Evolutionary conservation across 208 protist species (phyloP), one percentile per base, ranked within the genome.

Genomic region (Angomonas ambiguus): DNA sequence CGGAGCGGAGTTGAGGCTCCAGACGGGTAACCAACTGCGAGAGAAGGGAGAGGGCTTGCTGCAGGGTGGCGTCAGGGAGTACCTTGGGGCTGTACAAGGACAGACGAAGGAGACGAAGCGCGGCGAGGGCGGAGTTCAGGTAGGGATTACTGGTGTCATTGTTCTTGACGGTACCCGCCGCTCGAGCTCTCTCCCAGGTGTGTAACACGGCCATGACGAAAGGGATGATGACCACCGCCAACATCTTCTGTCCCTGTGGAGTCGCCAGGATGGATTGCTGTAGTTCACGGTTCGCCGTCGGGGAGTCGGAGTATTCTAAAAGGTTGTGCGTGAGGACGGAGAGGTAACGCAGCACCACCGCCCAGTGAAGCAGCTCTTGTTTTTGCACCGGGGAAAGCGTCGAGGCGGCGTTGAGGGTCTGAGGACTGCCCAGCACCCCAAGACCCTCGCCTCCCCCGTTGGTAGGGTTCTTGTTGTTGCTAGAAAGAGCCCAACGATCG

Each of bases 261-360:
- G 71, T 64, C 27, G 49, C 18, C 22, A 84, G 34, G 34, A 80
- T 49, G 25, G 63, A 68, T 57, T 76, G 61, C 63, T 89, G 84
- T 63, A 91, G 69, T 32, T 63, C 68, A 34, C 66, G 60, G 13
- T 69, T 72, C 13, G 68, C 59, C n/a, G 61, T 49, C 18, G 58
- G 69, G 20, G 76, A 62, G 38, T 78, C 63, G 75, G 83, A 76
- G 62, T 85, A 95, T 60, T 92, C 80, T 4, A 77, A 76, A 49
- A 95, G 74, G 74, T 95, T 95, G 45, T 85, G 62, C 27, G 87
- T 56, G 51, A 88, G 76, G 13, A 80, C 73, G 25, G 80, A 73
- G 35, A 92, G 24, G 63, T 91, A 87, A 55, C 82, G 79, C 45
- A 95, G 76, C 33, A 86, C 62, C 0, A 72, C 62, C 18, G 84